Conservation (phyloP, 371 early-diverging fungal species). For the Blakeslea trispora region DNA sequence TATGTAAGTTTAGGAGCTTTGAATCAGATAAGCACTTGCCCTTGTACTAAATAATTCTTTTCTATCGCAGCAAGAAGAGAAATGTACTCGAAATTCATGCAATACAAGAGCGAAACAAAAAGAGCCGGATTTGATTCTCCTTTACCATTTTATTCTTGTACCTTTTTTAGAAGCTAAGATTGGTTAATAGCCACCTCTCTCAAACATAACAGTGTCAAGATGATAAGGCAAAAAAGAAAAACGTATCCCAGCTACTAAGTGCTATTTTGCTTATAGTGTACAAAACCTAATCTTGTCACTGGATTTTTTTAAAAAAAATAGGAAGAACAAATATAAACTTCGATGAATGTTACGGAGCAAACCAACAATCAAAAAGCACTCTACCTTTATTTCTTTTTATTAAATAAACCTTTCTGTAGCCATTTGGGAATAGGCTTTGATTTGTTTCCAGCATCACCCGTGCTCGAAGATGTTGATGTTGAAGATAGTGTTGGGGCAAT, state of each 20-base stretch:
- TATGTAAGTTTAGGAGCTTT: too few species aligned
- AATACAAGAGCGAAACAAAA: conserved; percentile 16
- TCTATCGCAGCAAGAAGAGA: conserved; percentile 20
- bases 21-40: too few species aligned
- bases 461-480: not conserved
- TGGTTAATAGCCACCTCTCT: conserved; percentile 15
- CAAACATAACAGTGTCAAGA: conserved; percentile 14
- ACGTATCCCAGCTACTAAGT: conserved; percentile 1
- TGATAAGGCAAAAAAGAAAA: conserved; percentile 10
- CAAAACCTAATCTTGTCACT: too few species aligned
- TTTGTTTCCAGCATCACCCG: conserved; percentile 6
- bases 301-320: too few species aligned
- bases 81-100: conserved; percentile 22
- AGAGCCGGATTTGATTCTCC: not conserved
- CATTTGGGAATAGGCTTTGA: conserved; percentile 46
- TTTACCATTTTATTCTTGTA: not conserved
- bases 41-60: not conserved
- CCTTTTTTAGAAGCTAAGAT: conserved; percentile 15
- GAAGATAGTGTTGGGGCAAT: conserved; percentile 4
- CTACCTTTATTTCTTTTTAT: conserved; percentile 31
- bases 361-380: not conserved
- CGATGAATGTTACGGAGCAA: conserved; percentile 10
- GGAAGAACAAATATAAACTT: conserved; percentile 11
- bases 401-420: conserved; percentile 53
- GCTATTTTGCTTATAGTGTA: too few species aligned